These are phyloP conservation scores for Soucietia sequanensis DNA, from an alignment of 805 yeast genomes.

Conservation along the genomic window DNA sequence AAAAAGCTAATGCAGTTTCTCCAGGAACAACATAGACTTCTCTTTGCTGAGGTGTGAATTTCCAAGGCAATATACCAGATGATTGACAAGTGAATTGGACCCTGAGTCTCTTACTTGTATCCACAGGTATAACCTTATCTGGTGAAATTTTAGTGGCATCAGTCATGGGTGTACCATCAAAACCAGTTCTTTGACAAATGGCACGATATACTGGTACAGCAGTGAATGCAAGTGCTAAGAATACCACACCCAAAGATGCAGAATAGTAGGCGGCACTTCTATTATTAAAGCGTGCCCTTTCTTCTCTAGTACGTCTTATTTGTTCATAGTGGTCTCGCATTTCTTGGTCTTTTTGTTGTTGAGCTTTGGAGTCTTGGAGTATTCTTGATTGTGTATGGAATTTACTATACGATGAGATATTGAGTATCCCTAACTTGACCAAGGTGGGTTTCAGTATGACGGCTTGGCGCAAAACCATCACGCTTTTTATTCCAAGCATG, in stretches of 20 bases:
- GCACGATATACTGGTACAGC: conserved; percentile 93
- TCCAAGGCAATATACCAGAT: conserved; percentile 90
- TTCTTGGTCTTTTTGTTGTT: neutral
- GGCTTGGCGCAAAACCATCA: too few relatives aligned
- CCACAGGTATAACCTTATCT: conserved; percentile 85
- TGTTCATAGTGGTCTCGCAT: conserved; percentile 1
- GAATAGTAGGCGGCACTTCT: conserved; percentile 64
- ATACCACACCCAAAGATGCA: conserved; percentile 64
- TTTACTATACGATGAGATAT: neutral
- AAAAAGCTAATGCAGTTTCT: conserved; percentile 95
- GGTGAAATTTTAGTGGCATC: conserved; percentile 77
- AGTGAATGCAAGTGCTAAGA: conserved; percentile 77
- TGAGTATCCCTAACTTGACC: too few relatives aligned
- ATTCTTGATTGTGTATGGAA: neutral
- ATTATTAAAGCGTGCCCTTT: conserved; percentile 34
- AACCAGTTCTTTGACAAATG: conserved; percentile 91
- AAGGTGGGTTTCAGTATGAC: too few relatives aligned
- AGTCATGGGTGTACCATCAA: conserved; percentile 93
- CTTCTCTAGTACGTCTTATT: conserved; percentile 18
- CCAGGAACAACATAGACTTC: conserved; percentile 94
- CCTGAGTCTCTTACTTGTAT: conserved; percentile 74
- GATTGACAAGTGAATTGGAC: conserved; percentile 92
- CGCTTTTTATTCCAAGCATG: too few relatives aligned
- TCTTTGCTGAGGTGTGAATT: conserved; percentile 88
- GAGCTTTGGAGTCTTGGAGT: conserved; percentile 1